Evolutionary conservation across 2,329 filamentous ascomycete species (phyloP).

Genomic region (Pseudogymnoascus sp.): DNA sequence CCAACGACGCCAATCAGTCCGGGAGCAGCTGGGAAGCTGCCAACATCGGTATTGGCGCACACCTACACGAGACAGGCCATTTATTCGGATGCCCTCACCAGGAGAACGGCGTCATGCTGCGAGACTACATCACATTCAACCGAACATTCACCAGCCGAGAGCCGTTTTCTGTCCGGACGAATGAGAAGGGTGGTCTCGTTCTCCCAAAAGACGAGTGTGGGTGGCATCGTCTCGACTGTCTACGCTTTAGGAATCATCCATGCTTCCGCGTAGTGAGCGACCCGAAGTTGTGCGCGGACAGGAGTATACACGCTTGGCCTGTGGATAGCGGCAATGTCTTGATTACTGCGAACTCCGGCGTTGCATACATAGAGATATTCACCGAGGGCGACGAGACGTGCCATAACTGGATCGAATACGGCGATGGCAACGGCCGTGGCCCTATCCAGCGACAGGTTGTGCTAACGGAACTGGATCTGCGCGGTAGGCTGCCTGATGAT

Average conservation of each 20-base stretch:
- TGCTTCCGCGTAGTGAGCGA: conserved; percentile 82
- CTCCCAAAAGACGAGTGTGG: conserved; percentile 72
- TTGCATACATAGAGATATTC: conserved; percentile 79
- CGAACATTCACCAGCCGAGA: conserved; percentile 75
- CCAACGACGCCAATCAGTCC: conserved; percentile 78
- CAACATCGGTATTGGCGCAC: conserved; percentile 86
- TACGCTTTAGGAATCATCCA: conserved; percentile 84
- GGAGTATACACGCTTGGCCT: conserved; percentile 77
- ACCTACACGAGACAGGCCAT: conserved; percentile 85
- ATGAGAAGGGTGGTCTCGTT: conserved; percentile 69
- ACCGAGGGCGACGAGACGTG: conserved; percentile 74
- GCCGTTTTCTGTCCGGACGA: conserved; percentile 78
- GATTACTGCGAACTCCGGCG: conserved; percentile 69
- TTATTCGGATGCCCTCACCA: conserved; percentile 85
- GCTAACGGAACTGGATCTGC: conserved; percentile 66
- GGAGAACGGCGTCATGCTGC: conserved; percentile 83
- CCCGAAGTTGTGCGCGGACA: conserved; percentile 51
- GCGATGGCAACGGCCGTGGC: conserved; percentile 48
- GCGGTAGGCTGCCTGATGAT: conserved; percentile 59
- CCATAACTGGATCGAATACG: conserved; percentile 72
- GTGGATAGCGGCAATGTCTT: conserved; percentile 69
- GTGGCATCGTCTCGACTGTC: conserved; percentile 83
- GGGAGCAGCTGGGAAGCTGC: conserved; percentile 95
- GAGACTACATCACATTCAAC: conserved; percentile 78
- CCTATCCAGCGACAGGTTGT: conserved; percentile 61